These are phyloP conservation scores for Bruguiera hainesii DNA, from an alignment of 441 rosid genomes.

Conservation along the genomic window DNA sequence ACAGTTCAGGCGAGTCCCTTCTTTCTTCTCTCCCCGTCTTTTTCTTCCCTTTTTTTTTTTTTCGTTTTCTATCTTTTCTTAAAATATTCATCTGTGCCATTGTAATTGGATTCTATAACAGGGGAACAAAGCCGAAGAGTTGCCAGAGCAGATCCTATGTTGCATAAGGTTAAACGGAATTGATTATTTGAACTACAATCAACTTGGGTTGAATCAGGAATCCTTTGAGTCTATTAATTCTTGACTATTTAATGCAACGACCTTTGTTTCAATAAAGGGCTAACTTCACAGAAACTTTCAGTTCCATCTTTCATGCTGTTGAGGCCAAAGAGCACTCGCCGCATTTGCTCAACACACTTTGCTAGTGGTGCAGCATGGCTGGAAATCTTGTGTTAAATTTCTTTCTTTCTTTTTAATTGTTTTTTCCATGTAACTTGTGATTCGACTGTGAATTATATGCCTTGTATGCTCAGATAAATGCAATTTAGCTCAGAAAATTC, in stretches of 20 bases:
- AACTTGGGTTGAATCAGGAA: conserved; percentile 52
- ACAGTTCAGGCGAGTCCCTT: conserved; percentile 66
- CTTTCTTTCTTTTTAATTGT: too few relatives aligned
- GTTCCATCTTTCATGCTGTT: conserved; percentile 6
- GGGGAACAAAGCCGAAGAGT: conserved; percentile 80
- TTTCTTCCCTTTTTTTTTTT: background rate
- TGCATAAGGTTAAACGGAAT: conserved; percentile 68
- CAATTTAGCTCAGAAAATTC: too few relatives aligned
- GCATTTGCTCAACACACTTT: background rate
- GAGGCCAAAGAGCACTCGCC: background rate
- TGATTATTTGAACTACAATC: conserved; percentile 63
- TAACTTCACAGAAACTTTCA: conserved; percentile 12
- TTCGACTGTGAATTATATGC: too few relatives aligned
- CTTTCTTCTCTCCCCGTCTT: background rate
- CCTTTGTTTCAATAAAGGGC: conserved; percentile 19
- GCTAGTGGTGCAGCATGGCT: too few relatives aligned
- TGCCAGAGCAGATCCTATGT: conserved; percentile 79
- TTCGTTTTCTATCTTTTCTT: background rate
- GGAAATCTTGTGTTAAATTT: background rate
- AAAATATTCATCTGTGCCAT: background rate
- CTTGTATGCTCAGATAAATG: too few relatives aligned
- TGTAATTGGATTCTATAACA: conserved; percentile 33
- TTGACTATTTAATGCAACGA: conserved; percentile 16
- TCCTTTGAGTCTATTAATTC: conserved; percentile 26
- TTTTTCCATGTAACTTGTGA: too few relatives aligned